Evolutionary conservation across 805 yeast species (phyloP).

Genomic region (Barnettozyma siamensis): DNA sequence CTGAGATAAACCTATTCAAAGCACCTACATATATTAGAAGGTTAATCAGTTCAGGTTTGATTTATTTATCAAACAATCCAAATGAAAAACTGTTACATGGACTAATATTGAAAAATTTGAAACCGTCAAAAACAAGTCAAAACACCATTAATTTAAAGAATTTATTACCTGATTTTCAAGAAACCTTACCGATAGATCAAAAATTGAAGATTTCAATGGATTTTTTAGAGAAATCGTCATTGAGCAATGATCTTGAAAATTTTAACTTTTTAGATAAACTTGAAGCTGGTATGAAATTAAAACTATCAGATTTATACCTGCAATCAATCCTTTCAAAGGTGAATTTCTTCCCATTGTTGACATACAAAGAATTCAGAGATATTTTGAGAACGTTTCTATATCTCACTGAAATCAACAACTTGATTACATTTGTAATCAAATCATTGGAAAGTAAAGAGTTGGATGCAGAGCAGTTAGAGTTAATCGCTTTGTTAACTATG

Average conservation of each 20-base stretch:
- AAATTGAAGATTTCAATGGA: constrained; percentile 24
- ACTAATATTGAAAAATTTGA: constrained; percentile 51
- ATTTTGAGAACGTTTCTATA: constrained; percentile 11
- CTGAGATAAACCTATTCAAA: constrained; percentile 39
- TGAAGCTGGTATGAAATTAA: constrained; percentile 27
- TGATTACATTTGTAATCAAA: constrained; percentile 9
- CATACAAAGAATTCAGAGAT: constrained; percentile 30
- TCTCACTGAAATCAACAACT: constrained; percentile 26
- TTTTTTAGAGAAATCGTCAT: constrained; percentile 29
- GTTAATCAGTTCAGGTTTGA: constrained; percentile 79
- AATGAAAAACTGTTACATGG: constrained; percentile 50
- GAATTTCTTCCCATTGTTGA: constrained; percentile 32
- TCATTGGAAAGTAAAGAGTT: constrained; percentile 16
- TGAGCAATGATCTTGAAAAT: constrained; percentile 16
- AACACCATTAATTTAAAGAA: constrained; percentile 50
- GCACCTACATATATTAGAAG: constrained; percentile 62
- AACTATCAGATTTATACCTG: constrained; percentile 29
- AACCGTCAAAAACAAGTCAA: constrained; percentile 47
- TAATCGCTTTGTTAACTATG: constrained; percentile 8
- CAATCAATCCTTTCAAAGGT: constrained; percentile 19
- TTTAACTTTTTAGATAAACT: constrained; percentile 20
- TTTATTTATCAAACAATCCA: constrained; percentile 51
- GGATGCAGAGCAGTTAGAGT: constrained; percentile 15
- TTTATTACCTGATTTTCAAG: constrained; percentile 23
- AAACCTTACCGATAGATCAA: constrained; percentile 12